Evolutionary conservation across 1,284 basidiomycete species (phyloP).

Genomic region (Malassezia globosa): DNA sequence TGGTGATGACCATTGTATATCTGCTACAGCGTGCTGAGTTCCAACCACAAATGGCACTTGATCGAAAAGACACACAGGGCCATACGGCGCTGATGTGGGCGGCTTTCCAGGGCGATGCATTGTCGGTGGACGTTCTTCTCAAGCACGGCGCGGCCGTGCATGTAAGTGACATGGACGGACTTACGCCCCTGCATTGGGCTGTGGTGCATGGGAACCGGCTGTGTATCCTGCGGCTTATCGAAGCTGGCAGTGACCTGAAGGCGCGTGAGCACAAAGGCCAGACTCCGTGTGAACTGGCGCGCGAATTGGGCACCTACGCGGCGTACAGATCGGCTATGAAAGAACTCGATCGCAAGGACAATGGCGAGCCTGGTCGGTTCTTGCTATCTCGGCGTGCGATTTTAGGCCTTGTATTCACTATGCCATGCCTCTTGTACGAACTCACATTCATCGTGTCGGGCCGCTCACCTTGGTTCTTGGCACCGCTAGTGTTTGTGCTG

Average conservation of each 20-base stretch:
- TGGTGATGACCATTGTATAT: constrained; percentile 85
- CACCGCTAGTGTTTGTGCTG: constrained; percentile 62
- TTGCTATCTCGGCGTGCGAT: neutral
- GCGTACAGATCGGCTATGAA: constrained; percentile 78
- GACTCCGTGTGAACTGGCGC: constrained; percentile 85
- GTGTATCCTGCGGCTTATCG: constrained; percentile 72
- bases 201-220: constrained; percentile 83
- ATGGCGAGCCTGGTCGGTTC: constrained; percentile 51
- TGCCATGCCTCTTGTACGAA: constrained; percentile 68
- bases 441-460: constrained; percentile 71
- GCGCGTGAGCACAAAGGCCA: constrained; percentile 74
- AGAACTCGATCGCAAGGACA: constrained; percentile 55
- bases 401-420: constrained; percentile 56
- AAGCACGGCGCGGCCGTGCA: constrained; percentile 72
- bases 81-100: constrained; percentile 99
- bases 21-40: constrained; percentile 65
- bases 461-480: constrained; percentile 78
- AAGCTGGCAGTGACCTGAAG: constrained; percentile 70
- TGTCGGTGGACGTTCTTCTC: constrained; percentile 81
- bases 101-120: constrained; percentile 91
- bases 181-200: constrained; percentile 93
- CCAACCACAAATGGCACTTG: constrained; percentile 20
- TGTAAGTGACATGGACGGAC: constrained; percentile 65
- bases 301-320: constrained; percentile 66
- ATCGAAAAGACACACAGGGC: constrained; percentile 62